Conservation (phyloP, 495 filamentous ascomycete genomes). For the Evansstolkia leycettana region DNA sequence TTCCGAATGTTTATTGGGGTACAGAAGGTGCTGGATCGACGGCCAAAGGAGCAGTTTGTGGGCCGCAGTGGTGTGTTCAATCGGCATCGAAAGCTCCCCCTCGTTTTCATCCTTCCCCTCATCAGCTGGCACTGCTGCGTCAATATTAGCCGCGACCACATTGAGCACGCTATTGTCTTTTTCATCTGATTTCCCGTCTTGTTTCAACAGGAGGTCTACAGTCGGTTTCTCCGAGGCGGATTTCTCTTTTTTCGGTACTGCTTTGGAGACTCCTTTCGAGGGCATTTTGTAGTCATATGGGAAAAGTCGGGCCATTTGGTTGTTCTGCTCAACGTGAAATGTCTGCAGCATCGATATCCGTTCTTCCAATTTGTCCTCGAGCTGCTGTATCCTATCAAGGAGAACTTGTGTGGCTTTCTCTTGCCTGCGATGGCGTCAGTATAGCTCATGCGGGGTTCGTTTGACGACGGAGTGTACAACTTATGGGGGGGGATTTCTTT, state of each 20-base stretch:
- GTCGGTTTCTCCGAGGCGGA: slow-evolving; percentile 3
- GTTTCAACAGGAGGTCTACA: slow-evolving; percentile 6
- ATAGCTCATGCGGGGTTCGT: not conserved
- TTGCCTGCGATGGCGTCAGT: slow-evolving; percentile 13
- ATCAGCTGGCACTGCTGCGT: not conserved
- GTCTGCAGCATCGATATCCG: slow-evolving; percentile 5
- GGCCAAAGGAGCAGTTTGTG: slow-evolving; percentile 65
- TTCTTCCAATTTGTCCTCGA: slow-evolving; percentile 16
- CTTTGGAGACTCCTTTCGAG: slow-evolving; percentile 2
- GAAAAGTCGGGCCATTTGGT: slow-evolving; percentile 2
- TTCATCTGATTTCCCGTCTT: slow-evolving; percentile 6
- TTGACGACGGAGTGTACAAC: slow-evolving; percentile 10
- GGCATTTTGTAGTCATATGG: slow-evolving; percentile 1
- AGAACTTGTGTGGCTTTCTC: slow-evolving; percentile 29
- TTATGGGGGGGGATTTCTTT: slow-evolving; percentile 50
- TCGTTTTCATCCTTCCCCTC: slow-evolving; percentile 15
- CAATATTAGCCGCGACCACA: slow-evolving; percentile 1
- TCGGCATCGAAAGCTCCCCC: slow-evolving; percentile 53
- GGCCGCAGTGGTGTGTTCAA: slow-evolving; percentile 71
- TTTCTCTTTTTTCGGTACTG: slow-evolving; percentile 2
- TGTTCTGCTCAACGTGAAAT: slow-evolving; percentile 8
- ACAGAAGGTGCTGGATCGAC: slow-evolving; percentile 45
- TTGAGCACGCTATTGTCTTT: slow-evolving; percentile 6
- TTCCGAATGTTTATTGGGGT: slow-evolving; percentile 31
- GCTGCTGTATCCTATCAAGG: slow-evolving; percentile 17